Percentiles rank a stretch among this genome's conserved stretches.
phyloP scores from a whole-genome alignment of 352 stramenopile species.

The Globisporangium megalacanthum region DNA sequence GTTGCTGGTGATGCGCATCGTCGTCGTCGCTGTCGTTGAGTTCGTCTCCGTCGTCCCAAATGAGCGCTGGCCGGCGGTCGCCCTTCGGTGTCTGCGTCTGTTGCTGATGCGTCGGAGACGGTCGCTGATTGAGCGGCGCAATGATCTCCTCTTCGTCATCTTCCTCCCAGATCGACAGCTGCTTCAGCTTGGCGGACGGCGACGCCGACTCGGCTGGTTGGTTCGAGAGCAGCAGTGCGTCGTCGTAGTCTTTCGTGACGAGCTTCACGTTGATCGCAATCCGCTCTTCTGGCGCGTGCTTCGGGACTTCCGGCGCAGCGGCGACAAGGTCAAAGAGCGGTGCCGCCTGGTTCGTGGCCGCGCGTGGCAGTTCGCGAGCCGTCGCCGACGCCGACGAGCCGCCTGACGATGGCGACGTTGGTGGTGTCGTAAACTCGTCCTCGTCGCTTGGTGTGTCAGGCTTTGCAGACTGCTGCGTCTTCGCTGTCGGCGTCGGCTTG shows the following conservation, averaged over 20 bases:
- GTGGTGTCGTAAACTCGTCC: constrained; percentile 9
- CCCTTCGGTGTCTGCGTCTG: constrained; percentile 1
- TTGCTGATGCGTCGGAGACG: neutral
- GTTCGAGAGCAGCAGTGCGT: constrained; percentile 1
- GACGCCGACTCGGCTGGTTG: neutral
- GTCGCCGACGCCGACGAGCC: neutral
- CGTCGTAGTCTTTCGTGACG: constrained; percentile 6
- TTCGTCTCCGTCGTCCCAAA: constrained; percentile 7
- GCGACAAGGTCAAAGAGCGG: neutral
- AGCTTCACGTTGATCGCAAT: constrained; percentile 2
- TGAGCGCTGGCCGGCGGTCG: neutral
- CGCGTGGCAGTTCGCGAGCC: neutral
- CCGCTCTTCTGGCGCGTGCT: constrained; percentile 2
- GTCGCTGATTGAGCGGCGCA: neutral
- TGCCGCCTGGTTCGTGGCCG: too few relatives aligned
- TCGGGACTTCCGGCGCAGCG: neutral
- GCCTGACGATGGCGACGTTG: constrained; percentile 12
- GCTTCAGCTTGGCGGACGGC: constrained; percentile 1
- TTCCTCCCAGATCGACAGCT: constrained; percentile 11
- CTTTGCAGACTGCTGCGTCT: constrained; percentile 1
- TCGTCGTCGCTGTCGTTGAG: constrained; percentile 1
- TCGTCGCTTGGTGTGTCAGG: constrained; percentile 9
- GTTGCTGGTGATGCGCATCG: neutral
- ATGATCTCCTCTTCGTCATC: constrained; percentile 11
- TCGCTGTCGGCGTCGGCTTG: neutral